Conservation (phyloP, 176 grass and related monocot species). For the Chloris gayana region DNA sequence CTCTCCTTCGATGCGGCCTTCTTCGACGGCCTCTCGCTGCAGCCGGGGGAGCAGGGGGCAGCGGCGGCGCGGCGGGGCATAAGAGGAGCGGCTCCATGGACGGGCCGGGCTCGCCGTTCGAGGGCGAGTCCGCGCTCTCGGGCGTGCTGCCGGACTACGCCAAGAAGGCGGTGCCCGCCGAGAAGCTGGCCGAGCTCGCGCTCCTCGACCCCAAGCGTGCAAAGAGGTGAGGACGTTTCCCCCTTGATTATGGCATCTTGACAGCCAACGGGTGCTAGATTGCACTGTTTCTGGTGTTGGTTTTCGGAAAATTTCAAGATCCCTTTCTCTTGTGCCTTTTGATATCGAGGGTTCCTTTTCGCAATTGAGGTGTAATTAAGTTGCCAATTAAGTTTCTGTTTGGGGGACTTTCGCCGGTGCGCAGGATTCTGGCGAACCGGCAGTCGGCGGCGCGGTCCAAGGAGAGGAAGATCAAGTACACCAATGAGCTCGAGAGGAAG, state of each 20-base stretch:
- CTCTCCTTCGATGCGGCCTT: conserved; percentile 88
- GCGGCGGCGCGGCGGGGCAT: conserved; percentile 34
- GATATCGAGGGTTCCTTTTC: too few species aligned
- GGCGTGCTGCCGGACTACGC: conserved; percentile 64
- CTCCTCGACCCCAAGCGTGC: conserved; percentile 94
- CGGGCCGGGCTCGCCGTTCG: conserved; percentile 63
- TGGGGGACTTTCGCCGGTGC: background rate
- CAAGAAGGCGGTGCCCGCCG: conserved; percentile 84
- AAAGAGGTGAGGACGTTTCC: too few species aligned
- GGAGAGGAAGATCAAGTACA: conserved; percentile 95
- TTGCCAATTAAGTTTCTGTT: too few species aligned
- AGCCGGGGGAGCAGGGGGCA: conserved; percentile 14
- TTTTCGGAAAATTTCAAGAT: too few species aligned
- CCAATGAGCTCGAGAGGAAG: conserved; percentile 88
- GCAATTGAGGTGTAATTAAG: too few species aligned
- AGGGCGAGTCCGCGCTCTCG: conserved; percentile 66
- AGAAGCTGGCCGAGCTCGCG: conserved; percentile 82
- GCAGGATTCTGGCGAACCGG: conserved; percentile 93
- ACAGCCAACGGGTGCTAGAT: too few species aligned
- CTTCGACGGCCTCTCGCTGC: conserved; percentile 72
- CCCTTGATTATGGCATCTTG: too few species aligned
- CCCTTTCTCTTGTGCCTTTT: too few species aligned
- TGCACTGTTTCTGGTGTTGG: too few species aligned
- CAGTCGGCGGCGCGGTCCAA: conserved; percentile 91
- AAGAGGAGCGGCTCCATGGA: conserved; percentile 88